phyloP scores from a whole-genome alignment of 306 rosid species.

The Inga oerstediana region DNA sequence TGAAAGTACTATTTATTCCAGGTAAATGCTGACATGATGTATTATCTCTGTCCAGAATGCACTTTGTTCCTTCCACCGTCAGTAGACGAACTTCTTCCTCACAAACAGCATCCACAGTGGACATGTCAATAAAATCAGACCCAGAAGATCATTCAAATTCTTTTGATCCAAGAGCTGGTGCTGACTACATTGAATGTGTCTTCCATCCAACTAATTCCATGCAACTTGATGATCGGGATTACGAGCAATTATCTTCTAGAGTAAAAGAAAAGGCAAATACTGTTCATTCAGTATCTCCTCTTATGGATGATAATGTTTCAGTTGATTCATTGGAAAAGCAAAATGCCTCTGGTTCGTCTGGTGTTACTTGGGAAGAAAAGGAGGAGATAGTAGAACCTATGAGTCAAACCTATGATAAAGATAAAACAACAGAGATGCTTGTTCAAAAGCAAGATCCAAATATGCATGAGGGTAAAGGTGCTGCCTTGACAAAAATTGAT shows the following conservation, averaged over 20 bases:
- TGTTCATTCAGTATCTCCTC: slow-evolving; percentile 48
- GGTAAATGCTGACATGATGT: slow-evolving; percentile 36
- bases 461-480: slow-evolving; percentile 40
- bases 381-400: slow-evolving; percentile 74
- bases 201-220: slow-evolving; percentile 56
- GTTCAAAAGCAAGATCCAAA: slow-evolving; percentile 40
- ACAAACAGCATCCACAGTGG: slow-evolving; percentile 45
- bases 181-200: slow-evolving; percentile 70
- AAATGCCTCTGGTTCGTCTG: slow-evolving; percentile 62
- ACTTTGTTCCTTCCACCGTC: slow-evolving; percentile 42
- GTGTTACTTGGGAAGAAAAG: slow-evolving; percentile 93
- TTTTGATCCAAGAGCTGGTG: slow-evolving; percentile 66
- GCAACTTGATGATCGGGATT: slow-evolving; percentile 55
- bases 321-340: slow-evolving; percentile 55
- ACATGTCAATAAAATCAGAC: slow-evolving; percentile 43
- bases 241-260: slow-evolving; percentile 55
- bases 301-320: slow-evolving; percentile 53
- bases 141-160: slow-evolving; percentile 59
- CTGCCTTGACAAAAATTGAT: slow-evolving; percentile 44
- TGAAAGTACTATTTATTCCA: slow-evolving; percentile 31
- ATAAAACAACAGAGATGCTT: slow-evolving; percentile 46
- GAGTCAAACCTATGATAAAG: slow-evolving; percentile 44
- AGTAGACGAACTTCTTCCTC: slow-evolving; percentile 44
- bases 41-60: slow-evolving; percentile 57
- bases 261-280: slow-evolving; percentile 45